These are phyloP conservation scores for Microsporum ferrugineum DNA, from an alignment of 2,329 filamentous ascomycete genomes.

Conservation along the genomic window DNA sequence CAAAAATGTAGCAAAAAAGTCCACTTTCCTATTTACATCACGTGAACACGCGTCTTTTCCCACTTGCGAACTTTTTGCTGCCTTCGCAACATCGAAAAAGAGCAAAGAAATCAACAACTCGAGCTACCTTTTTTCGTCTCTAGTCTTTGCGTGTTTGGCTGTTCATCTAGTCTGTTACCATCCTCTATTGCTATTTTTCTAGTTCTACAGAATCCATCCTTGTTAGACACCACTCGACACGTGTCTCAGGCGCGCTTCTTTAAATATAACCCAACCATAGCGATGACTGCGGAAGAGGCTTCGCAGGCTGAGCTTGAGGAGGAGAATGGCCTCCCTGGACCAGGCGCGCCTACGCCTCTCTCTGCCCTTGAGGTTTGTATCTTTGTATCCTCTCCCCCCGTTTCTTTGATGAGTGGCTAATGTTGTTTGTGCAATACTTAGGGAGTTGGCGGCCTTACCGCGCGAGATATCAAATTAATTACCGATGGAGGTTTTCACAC, in stretches of 20 bases:
- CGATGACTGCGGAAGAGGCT: constrained; percentile 44
- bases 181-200: not conserved
- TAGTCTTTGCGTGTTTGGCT: not conserved
- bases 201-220: not conserved
- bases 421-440: constrained; percentile 27
- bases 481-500: constrained; percentile 90
- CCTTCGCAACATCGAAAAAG: not conserved
- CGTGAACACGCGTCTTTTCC: not conserved
- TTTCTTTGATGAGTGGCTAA: not conserved
- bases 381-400: not conserved
- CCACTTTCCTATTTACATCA: not conserved
- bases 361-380: constrained; percentile 65
- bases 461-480: constrained; percentile 86
- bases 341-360: constrained; percentile 87
- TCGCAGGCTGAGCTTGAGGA: constrained; percentile 59
- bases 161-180: not conserved
- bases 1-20: not conserved
- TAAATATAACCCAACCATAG: not conserved
- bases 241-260: not conserved
- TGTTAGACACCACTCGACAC: not conserved
- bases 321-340: constrained; percentile 62
- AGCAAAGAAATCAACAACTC: not conserved
- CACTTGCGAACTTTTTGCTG: not conserved
- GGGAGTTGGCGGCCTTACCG: constrained; percentile 83
- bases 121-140: not conserved